phyloP scores from a whole-genome alignment of 1,139 yeast genomes.

The Taphrina pruni region DNA sequence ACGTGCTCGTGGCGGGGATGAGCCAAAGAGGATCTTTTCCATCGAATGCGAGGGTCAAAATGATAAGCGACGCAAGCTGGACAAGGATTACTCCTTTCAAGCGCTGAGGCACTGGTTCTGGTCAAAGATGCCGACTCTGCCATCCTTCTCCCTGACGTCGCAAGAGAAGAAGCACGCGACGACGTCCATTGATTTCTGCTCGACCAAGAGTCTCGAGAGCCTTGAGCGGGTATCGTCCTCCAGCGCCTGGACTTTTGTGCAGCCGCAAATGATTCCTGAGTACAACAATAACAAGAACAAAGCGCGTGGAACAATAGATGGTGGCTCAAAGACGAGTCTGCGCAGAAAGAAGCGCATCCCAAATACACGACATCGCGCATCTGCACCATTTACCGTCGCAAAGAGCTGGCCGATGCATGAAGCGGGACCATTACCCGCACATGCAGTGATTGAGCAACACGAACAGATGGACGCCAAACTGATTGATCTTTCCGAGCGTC shows the following conservation, averaged over 20 bases:
- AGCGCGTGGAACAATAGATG: neutral
- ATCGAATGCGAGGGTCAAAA: neutral
- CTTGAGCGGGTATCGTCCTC: neutral
- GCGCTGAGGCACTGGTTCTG: constrained; percentile 1
- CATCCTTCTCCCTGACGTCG: neutral
- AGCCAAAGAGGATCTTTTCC: neutral
- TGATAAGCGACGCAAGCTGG: constrained; percentile 15
- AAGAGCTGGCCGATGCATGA: constrained; percentile 3
- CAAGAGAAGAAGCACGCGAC: neutral
- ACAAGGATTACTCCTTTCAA: constrained; percentile 11
- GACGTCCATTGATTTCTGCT: constrained; percentile 3
- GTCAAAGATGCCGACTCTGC: constrained; percentile 4
- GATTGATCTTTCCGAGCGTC: constrained; percentile 12
- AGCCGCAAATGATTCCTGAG: neutral
- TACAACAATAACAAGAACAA: neutral
- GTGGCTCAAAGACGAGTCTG: neutral
- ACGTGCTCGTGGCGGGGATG: constrained; percentile 11
- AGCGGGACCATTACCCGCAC: neutral
- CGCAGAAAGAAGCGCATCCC: neutral
- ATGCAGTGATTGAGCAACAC: constrained; percentile 1
- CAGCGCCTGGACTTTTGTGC: neutral
- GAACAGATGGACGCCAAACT: constrained; percentile 5
- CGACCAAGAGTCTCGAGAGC: constrained; percentile 1
- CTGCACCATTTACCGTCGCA: neutral
- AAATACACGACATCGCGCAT: neutral